phyloP scores from a whole-genome alignment of 352 stramenopile species.

The Globisporangium paddicum region DNA sequence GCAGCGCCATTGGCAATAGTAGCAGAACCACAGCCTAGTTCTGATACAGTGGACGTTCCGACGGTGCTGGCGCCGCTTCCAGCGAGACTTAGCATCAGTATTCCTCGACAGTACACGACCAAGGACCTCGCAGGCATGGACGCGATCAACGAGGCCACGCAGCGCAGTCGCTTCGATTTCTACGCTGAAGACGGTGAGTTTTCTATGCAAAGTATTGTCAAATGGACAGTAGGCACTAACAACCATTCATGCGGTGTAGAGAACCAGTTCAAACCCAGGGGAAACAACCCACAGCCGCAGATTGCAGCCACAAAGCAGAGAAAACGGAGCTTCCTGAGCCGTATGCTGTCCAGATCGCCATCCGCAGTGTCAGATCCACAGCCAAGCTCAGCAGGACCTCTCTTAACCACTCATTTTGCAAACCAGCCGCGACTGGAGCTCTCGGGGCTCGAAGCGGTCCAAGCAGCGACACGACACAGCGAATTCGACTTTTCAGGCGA shows the following conservation, averaged over 20 bases:
- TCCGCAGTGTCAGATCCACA: background rate
- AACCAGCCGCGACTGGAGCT: constrained; percentile 24
- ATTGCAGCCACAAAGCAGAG: background rate
- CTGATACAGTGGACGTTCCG: background rate
- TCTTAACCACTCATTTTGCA: background rate
- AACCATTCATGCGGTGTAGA: constrained; percentile 3
- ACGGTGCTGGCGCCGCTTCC: background rate
- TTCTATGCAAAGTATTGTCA: background rate
- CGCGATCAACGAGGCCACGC: constrained; percentile 22
- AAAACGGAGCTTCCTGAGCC: constrained; percentile 10
- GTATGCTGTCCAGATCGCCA: constrained; percentile 1
- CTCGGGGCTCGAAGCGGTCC: constrained; percentile 37
- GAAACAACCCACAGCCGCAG: background rate
- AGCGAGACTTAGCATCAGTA: background rate
- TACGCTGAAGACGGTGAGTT: constrained; percentile 14
- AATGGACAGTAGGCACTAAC: background rate
- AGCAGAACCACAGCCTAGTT: background rate
- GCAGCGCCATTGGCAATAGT: background rate
- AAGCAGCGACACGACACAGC: constrained; percentile 26
- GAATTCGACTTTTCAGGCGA: constrained; percentile 42
- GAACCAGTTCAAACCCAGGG: constrained; percentile 7
- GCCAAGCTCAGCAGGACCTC: background rate
- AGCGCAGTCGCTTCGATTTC: constrained; percentile 30
- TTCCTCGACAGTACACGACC: constrained; percentile 4
- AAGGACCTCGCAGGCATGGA: constrained; percentile 22